Percentiles rank a stretch among this genome's conserved stretches.
Conservation (phyloP, 768 basidiomycete species). For the Mycena floridula region DNA sequence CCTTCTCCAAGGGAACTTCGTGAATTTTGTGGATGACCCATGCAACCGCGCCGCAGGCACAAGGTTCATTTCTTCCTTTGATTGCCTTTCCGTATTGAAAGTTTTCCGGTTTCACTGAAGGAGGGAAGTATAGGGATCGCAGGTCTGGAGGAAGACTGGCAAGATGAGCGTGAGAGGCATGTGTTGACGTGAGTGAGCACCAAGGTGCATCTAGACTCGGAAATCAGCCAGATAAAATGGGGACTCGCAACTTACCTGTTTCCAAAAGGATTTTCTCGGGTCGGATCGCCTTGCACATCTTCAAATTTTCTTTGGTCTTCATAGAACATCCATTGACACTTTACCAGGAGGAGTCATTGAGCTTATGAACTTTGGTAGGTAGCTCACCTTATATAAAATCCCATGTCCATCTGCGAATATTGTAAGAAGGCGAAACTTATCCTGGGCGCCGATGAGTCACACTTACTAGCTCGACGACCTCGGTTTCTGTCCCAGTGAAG, state of each 20-base stretch:
- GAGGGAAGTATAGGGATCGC: conserved; percentile 44
- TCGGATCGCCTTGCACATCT: conserved; percentile 47
- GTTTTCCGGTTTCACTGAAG: conserved; percentile 46
- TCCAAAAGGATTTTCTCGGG: conserved; percentile 63
- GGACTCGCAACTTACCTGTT: conserved; percentile 42
- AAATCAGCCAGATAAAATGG: neutral
- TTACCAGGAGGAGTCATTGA: conserved; percentile 5
- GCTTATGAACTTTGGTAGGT: neutral
- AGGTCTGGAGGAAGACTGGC: conserved; percentile 40
- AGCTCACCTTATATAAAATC: conserved; percentile 56
- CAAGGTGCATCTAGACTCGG: conserved; percentile 54
- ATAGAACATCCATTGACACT: conserved; percentile 75
- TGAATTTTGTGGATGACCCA: conserved; percentile 57
- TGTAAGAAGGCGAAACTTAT: conserved; percentile 1
- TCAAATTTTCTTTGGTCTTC: conserved; percentile 64
- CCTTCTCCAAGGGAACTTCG: conserved; percentile 42
- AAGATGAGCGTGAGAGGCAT: conserved; percentile 51
- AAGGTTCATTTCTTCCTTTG: conserved; percentile 77
- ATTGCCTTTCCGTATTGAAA: conserved; percentile 55
- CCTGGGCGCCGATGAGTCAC: neutral
- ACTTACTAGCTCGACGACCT: conserved; percentile 60
- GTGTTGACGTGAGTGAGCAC: conserved; percentile 64
- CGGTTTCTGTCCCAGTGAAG: conserved; percentile 63
- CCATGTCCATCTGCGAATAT: conserved; percentile 54
- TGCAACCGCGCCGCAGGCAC: conserved; percentile 59